Conservation (phyloP, 495 filamentous ascomycete species). For the Hypoxylon perforatum region DNA sequence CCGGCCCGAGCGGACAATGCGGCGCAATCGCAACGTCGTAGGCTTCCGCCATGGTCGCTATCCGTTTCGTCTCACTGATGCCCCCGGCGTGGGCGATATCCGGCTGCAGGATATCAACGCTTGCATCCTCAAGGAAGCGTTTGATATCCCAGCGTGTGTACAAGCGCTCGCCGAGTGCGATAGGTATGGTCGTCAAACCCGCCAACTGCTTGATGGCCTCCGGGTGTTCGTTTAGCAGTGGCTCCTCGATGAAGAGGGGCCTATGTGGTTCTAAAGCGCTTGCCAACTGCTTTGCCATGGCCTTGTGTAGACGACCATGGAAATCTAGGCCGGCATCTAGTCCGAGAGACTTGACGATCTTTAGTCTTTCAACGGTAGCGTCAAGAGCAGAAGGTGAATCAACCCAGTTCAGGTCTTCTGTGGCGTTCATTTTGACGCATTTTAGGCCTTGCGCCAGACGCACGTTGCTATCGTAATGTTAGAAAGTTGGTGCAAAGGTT, state of each 20-base stretch:
- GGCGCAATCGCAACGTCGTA: constrained; percentile 81
- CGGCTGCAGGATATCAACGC: constrained; percentile 78
- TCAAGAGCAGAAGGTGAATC: constrained; percentile 74
- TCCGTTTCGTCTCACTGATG: constrained; percentile 75
- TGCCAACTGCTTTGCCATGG: constrained; percentile 84
- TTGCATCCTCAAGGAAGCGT: constrained; percentile 72
- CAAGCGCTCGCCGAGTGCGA: constrained; percentile 78
- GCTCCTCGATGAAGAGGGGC: constrained; percentile 82
- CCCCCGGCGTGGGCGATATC: constrained; percentile 80
- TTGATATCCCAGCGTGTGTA: constrained; percentile 80
- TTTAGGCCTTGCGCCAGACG: constrained; percentile 77
- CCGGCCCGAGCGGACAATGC: constrained; percentile 79
- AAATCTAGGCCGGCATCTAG: constrained; percentile 79
- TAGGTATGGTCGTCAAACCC: constrained; percentile 70
- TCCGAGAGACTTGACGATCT: constrained; percentile 72
- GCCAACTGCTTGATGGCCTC: constrained; percentile 74
- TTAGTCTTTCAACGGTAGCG: constrained; percentile 72
- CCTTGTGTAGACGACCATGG: constrained; percentile 79
- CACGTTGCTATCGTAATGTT: constrained; percentile 53
- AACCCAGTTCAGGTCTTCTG: constrained; percentile 79
- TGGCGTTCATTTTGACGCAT: constrained; percentile 82
- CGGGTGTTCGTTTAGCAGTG: constrained; percentile 74
- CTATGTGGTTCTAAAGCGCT: constrained; percentile 73
- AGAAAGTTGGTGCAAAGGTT: too few relatives aligned
- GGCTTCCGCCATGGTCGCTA: constrained; percentile 78